Evolutionary conservation across 257 asterid genomes (phyloP).

Genomic region (Ocimum tenuiflorum): DNA sequence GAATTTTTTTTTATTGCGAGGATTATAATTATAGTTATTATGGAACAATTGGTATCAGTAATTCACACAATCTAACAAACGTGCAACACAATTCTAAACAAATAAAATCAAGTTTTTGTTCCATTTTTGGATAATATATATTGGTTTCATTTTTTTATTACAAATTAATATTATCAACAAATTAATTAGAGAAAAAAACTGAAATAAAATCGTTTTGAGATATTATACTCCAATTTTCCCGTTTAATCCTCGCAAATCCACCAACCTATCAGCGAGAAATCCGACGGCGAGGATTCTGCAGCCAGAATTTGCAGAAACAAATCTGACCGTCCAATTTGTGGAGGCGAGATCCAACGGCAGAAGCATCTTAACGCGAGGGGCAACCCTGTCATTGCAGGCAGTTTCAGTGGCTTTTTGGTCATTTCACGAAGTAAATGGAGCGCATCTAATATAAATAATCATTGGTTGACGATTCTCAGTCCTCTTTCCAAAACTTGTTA

Average conservation of each 20-base stretch:
- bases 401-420: conserved; percentile 21
- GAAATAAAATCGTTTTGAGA: no score
- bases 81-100: no score
- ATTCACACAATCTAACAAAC: no score
- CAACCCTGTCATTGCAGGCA: conserved; percentile 21
- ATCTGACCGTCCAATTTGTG: background rate
- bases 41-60: no score
- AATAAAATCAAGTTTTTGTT: no score
- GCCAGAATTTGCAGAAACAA: background rate
- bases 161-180: no score
- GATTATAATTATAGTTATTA: no score
- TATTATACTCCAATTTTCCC: background rate
- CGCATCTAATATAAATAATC: conserved; percentile 26
- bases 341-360: conserved; percentile 29
- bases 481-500: conserved; percentile 23
- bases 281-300: background rate
- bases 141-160: no score
- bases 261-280: background rate
- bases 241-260: background rate
- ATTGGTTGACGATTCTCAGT: conserved; percentile 24
- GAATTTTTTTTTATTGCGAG: no score
- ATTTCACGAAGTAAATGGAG: background rate
- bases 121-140: no score
- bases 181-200: no score
- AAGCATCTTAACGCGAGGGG: conserved; percentile 21